Evolutionary conservation across 2,329 filamentous ascomycete species (phyloP).

Genomic region (Aspergillus neoniger): DNA sequence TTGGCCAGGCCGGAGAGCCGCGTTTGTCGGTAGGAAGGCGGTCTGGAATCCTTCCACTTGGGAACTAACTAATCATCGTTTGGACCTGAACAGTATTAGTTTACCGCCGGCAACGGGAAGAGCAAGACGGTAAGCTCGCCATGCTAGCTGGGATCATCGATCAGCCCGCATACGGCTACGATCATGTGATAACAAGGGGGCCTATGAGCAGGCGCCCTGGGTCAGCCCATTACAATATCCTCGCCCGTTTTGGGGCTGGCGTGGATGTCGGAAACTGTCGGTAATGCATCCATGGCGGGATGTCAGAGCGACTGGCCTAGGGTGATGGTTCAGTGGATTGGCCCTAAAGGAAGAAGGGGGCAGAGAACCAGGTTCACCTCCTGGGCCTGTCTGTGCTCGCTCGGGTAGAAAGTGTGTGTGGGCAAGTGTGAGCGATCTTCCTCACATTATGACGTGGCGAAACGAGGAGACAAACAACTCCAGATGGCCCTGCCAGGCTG

Average conservation of each 20-base stretch:
- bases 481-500: slow-evolving; percentile 5
- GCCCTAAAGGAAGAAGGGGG: slow-evolving; percentile 7
- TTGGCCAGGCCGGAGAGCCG: slow-evolving; percentile 9
- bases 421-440: slow-evolving; percentile 8
- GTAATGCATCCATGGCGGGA: slow-evolving; percentile 15
- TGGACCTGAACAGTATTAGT: neutral
- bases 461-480: slow-evolving; percentile 14
- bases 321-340: slow-evolving; percentile 16
- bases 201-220: slow-evolving; percentile 20
- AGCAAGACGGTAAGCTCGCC: slow-evolving; percentile 15
- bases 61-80: neutral
- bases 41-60: slow-evolving; percentile 5
- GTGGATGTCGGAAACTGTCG: slow-evolving; percentile 15
- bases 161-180: slow-evolving; percentile 26
- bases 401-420: slow-evolving; percentile 18
- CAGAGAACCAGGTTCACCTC: slow-evolving; percentile 8
- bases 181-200: slow-evolving; percentile 19
- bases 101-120: slow-evolving; percentile 18
- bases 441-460: slow-evolving; percentile 23
- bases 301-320: slow-evolving; percentile 13
- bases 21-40: slow-evolving; percentile 9
- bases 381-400: slow-evolving; percentile 20
- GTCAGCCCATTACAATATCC: slow-evolving; percentile 19
- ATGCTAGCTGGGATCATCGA: slow-evolving; percentile 27
- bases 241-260: slow-evolving; percentile 20